These are phyloP conservation scores for Camelina hispida DNA, from an alignment of 345 rosid genomes.

Conservation along the genomic window DNA sequence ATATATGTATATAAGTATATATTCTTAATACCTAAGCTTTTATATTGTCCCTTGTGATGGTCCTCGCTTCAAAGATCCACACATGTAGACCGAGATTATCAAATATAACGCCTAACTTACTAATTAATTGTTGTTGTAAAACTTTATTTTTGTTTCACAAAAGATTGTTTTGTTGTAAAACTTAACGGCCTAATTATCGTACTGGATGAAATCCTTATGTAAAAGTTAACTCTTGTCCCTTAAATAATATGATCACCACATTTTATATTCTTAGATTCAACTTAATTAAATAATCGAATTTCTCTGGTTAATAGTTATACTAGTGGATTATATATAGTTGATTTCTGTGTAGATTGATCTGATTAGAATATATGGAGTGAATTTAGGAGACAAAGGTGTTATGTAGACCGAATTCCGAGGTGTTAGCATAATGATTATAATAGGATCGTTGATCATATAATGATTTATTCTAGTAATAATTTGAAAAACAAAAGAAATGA, in stretches of 20 bases:
- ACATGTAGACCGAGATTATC: slow-evolving; percentile 2
- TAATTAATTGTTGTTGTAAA: not conserved
- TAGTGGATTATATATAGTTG: slow-evolving; percentile 6
- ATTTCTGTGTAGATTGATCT: slow-evolving; percentile 39
- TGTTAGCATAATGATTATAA: slow-evolving; percentile 39
- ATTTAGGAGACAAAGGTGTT: slow-evolving; percentile 43
- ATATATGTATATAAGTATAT: not conserved
- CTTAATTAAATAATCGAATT: slow-evolving; percentile 1
- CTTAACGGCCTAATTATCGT: no score
- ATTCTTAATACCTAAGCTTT: slow-evolving; percentile 29
- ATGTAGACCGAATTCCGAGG: slow-evolving; percentile 42
- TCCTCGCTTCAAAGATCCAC: slow-evolving; percentile 13
- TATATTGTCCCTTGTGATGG: slow-evolving; percentile 22
- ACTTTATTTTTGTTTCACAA: not conserved
- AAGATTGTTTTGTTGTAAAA: no score
- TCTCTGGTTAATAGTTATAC: slow-evolving; percentile 7
- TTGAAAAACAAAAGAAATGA: not conserved
- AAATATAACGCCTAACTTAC: not conserved
- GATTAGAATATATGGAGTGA: slow-evolving; percentile 38
- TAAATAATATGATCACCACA: slow-evolving; percentile 6
- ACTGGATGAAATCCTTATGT: not conserved
- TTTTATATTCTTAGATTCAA: not conserved
- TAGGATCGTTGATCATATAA: slow-evolving; percentile 44
- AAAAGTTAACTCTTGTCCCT: slow-evolving; percentile 31
- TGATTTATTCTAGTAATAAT: slow-evolving; percentile 25